Percentiles rank a stretch among this genome's conserved stretches.
These are phyloP conservation scores for Senecio squalidus DNA, from an alignment of 140 eudicot genomes.

Conservation along the genomic window DNA sequence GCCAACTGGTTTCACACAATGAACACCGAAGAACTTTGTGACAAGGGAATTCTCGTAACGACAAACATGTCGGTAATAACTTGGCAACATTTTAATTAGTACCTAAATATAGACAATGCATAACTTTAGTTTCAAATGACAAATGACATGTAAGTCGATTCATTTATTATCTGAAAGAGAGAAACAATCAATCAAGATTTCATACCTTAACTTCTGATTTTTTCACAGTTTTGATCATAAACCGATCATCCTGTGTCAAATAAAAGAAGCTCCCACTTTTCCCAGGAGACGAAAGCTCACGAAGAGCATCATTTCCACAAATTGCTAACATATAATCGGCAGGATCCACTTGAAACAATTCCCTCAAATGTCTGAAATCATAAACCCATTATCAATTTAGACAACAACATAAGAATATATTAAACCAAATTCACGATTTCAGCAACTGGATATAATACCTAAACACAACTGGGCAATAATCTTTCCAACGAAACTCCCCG, in stretches of 20 bases:
- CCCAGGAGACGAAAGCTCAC: conserved; percentile 95
- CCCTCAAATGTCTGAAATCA: conserved; percentile 62
- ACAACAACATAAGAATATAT: not conserved
- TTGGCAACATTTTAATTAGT: conserved; percentile 82
- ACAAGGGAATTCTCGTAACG: conserved; percentile 76
- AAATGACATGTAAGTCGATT: not conserved
- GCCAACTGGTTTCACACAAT: conserved; percentile 94
- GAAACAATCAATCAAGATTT: not conserved
- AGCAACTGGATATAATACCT: conserved; percentile 39
- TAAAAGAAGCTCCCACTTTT: conserved; percentile 95
- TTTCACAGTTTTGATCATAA: conserved; percentile 87
- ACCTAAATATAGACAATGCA: conserved; percentile 44
- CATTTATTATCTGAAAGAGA: not conserved
- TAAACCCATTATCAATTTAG: conserved; percentile 5
- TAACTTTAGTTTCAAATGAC: conserved; percentile 15
- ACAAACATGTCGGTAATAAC: conserved; percentile 71
- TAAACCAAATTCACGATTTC: not conserved
- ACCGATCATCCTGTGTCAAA: conserved; percentile 81
- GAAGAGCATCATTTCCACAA: conserved; percentile 86
- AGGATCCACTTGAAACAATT: conserved; percentile 80
- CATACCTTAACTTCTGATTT: conserved; percentile 97
- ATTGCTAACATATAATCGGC: conserved; percentile 96
- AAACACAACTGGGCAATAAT: conserved; percentile 87
- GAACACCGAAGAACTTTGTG: conserved; percentile 89
- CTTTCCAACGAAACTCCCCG: conserved; percentile 83